Conservation (phyloP, 2,329 filamentous ascomycete genomes). For the Aspergillus novoparasiticus region DNA sequence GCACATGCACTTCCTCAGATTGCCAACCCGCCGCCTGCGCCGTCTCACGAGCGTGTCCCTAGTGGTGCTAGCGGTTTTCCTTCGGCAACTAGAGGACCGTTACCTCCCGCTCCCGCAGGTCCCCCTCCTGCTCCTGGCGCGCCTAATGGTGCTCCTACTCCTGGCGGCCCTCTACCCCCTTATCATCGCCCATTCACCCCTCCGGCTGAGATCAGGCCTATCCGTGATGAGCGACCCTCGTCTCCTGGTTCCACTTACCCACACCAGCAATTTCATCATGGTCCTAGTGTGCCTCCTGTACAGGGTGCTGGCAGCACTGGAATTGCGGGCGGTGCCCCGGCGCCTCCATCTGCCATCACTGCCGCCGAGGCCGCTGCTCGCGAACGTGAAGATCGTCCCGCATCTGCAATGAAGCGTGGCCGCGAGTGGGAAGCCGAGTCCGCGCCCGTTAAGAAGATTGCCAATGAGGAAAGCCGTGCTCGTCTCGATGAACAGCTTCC, state of each 20-base stretch:
- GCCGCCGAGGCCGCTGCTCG: conserved; percentile 70
- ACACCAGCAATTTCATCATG: conserved; percentile 77
- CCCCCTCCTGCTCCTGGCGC: conserved; percentile 52
- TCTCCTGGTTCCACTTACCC: conserved; percentile 88
- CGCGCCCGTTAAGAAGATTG: conserved; percentile 72
- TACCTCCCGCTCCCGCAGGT: conserved; percentile 44
- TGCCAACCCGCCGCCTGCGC: conserved; percentile 48
- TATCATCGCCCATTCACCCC: conserved; percentile 78
- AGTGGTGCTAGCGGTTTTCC: conserved; percentile 33
- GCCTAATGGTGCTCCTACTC: conserved; percentile 55
- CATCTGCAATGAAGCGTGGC: conserved; percentile 78
- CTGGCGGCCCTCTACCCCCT: conserved; percentile 65
- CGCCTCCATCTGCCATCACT: conserved; percentile 65
- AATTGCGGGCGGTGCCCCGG: conserved; percentile 69
- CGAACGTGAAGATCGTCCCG: conserved; percentile 71
- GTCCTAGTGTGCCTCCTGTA: conserved; percentile 62
- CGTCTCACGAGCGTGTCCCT: conserved; percentile 42
- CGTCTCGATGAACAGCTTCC: conserved; percentile 82
- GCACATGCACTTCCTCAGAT: conserved; percentile 56
- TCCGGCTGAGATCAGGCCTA: conserved; percentile 77
- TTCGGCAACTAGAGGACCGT: conserved; percentile 43
- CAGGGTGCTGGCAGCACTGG: conserved; percentile 46
- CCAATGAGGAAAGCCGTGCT: conserved; percentile 83
- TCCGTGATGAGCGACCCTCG: conserved; percentile 82
- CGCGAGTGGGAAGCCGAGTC: conserved; percentile 92